Conservation (phyloP, 345 rosid genomes). For the Lumnitzera racemosa region DNA sequence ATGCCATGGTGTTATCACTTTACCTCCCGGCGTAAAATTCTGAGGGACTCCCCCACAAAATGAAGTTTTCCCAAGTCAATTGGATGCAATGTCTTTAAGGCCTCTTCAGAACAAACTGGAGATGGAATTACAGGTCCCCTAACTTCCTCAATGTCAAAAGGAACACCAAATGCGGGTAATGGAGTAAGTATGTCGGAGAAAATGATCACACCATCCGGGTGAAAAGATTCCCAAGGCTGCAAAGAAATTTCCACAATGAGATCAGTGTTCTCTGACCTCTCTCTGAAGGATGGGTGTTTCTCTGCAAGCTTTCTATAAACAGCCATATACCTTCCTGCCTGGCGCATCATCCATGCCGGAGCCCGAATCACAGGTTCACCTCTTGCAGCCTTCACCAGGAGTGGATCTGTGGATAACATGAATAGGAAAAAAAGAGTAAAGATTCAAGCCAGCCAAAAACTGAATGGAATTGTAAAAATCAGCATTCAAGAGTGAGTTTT, state of each 20-base stretch:
- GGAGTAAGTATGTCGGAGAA: conserved; percentile 97
- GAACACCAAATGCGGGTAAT: conserved; percentile 86
- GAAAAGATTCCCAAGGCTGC: conserved; percentile 95
- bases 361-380: conserved; percentile 72
- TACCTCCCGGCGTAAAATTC: conserved; percentile 74
- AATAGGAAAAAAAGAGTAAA: conserved; percentile 4
- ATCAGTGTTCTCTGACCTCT: conserved; percentile 92
- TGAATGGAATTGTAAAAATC: too few relatives aligned
- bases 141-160: conserved; percentile 88
- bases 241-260: conserved; percentile 89
- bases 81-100: conserved; percentile 62
- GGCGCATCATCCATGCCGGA: conserved; percentile 99
- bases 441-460: background rate
- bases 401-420: conserved; percentile 44
- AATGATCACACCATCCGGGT: conserved; percentile 84
- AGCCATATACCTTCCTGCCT: conserved; percentile 98
- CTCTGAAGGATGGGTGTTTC: conserved; percentile 89
- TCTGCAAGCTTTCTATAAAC: conserved; percentile 89
- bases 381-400: conserved; percentile 87
- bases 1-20: conserved; percentile 4
- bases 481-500: too few relatives aligned
- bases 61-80: conserved; percentile 66
- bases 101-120: conserved; percentile 63
- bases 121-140: conserved; percentile 81
- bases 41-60: conserved; percentile 72